Evolutionary conservation across 306 rosid genomes (phyloP), one percentile per base, ranked within the genome.

Genomic region (Cyamopsis tetragonoloba): DNA sequence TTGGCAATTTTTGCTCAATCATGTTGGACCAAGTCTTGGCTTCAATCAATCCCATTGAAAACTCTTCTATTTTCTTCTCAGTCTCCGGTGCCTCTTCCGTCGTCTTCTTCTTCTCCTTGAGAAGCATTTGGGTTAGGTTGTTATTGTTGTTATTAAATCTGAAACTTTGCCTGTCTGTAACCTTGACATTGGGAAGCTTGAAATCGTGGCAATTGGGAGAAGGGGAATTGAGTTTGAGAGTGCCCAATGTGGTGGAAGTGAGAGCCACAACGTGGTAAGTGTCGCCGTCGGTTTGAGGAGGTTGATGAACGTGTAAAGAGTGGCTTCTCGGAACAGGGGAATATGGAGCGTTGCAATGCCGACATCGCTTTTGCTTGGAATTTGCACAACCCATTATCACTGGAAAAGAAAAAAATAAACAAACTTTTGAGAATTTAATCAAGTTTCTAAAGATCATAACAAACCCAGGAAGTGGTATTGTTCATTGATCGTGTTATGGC

Each of bases 1-100:
- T 91, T n/a, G 96, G 88, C 24, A 95, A 68, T 73, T 82, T 95
- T 57, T 82, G 74, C 39, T 85, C 86, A 70, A 95, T 88, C 87
- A 91, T 82, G 10, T 30, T 82, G 4, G 99, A 95, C 97, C 99
- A 95, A 4, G 96, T 70, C 75, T 91, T 95, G 2, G 99, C 97
- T 74, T 80, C 80, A 65, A 56, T 32, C 22, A 80, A 5, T 41
- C 74, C 84, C 62, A 64, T 51, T 11, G 84, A 70, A 35, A 75
- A 80, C 15, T 58, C 71, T 7, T 31, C 53, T n/a, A n/a, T n/a
- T 13, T 42, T 68, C 22, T 42, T 72, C 20, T 58, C 37, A 8
- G 10, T 37, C 1, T 19, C 64, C 23, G 39, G 60, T 39, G 7
- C 70, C 3, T 47, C 56, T 9, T n/a, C 2, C 12, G 22, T 30